Conservation (phyloP, 2,329 filamentous ascomycete species). For the Aspergillus neotritici region DNA sequence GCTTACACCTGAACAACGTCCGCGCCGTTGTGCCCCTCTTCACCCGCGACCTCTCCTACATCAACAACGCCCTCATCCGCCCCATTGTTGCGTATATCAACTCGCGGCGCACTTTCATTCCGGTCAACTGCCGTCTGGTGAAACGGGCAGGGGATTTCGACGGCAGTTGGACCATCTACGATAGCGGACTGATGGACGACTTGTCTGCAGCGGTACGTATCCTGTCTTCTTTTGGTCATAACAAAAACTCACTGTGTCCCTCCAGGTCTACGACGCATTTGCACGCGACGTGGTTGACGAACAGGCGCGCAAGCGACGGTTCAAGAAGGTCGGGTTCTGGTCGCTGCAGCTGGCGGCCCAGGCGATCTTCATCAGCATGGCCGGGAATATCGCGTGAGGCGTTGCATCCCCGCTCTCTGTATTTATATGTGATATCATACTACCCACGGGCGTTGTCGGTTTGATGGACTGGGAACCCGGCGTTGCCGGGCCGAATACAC, state of each 20-base stretch:
- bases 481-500: too few relatives aligned
- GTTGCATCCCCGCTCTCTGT: slow-evolving; percentile 9
- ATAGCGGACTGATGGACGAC: slow-evolving; percentile 91
- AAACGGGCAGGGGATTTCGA: slow-evolving; percentile 87
- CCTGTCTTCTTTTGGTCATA: background rate
- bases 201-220: slow-evolving; percentile 67
- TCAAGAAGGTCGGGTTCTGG: slow-evolving; percentile 97
- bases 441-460: too few relatives aligned
- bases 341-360: slow-evolving; percentile 87
- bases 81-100: slow-evolving; percentile 99
- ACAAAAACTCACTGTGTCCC: slow-evolving; percentile 7
- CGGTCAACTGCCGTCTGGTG: slow-evolving; percentile 88
- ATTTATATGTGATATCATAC: slow-evolving; percentile 11
- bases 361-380: slow-evolving; percentile 90
- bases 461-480: background rate
- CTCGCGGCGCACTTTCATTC: slow-evolving; percentile 88
- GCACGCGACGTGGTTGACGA: slow-evolving; percentile 85
- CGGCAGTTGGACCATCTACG: slow-evolving; percentile 89
- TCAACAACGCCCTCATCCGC: slow-evolving; percentile 89
- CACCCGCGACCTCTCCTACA: slow-evolving; percentile 83
- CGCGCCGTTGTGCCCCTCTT: slow-evolving; percentile 90
- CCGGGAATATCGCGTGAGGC: slow-evolving; percentile 63
- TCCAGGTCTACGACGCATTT: slow-evolving; percentile 81
- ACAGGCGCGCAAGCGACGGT: slow-evolving; percentile 73
- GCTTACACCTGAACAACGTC: slow-evolving; percentile 92